Base-by-base conservation (phyloP, 352 stramenopile species). In the Phytophthora constricta region DNA sequence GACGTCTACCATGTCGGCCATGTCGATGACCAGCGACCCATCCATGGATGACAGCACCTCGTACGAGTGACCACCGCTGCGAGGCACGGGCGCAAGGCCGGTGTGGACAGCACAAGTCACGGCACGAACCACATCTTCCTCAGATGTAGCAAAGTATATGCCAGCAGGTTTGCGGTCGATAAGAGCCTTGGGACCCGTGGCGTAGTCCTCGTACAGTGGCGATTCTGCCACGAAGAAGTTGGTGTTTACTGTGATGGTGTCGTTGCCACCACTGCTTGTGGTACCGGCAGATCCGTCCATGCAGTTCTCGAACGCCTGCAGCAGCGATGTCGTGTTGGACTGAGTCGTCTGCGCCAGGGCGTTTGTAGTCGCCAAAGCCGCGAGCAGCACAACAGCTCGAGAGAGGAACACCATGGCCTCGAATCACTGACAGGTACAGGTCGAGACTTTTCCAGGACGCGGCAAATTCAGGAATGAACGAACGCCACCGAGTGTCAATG, bases 41-140 rank as follows among this genome's bases (percentile, higher is more conserved):
- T 84, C 74, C 74, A 87, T 83, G 22, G 79, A 87, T 23, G 76
- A 85, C 17, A 87, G 61, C 43, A 83, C 76, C n/a, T n/a, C n/a
- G n/a, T n/a, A n/a, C n/a, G n/a, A n/a, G n/a, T n/a, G n/a, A n/a
- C n/a, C n/a, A n/a, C n/a, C n/a, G n/a, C n/a, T n/a, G n/a, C n/a
- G n/a, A n/a, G n/a, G n/a, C n/a, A n/a, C n/a, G n/a, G n/a, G n/a
- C n/a, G n/a, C n/a, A n/a, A n/a, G n/a, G n/a, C n/a, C n/a, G n/a
- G n/a, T n/a, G n/a, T n/a, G n/a, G n/a, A n/a, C n/a, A n/a, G n/a
- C n/a, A n/a, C n/a, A n/a, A n/a, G n/a, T n/a, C n/a, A n/a, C n/a
- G n/a, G n/a, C n/a, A n/a, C n/a, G n/a, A n/a, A n/a, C n/a, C n/a
- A n/a, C n/a, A n/a, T n/a, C n/a, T n/a, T n/a, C n/a, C n/a, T n/a